These are phyloP conservation scores for Hemileccinum rubropunctum DNA, from an alignment of 768 basidiomycete genomes.

Conservation along the genomic window DNA sequence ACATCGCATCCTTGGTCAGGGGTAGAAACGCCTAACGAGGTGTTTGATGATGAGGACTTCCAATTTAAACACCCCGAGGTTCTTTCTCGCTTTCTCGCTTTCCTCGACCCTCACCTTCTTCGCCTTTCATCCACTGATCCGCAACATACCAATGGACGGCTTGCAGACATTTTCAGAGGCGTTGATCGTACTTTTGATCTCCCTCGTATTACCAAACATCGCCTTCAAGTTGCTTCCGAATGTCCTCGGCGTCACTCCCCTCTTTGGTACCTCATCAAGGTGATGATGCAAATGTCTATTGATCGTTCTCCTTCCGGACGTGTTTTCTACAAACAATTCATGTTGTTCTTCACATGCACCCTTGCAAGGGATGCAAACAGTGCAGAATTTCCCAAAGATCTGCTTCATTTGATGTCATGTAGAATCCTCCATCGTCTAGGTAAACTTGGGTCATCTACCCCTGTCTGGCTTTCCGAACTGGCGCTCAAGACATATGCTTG, in stretches of 20 bases:
- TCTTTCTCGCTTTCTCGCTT: conserved; percentile 16
- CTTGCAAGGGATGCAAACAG: conserved; percentile 20
- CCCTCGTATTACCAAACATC: conserved; percentile 21
- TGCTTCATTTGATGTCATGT: conserved; percentile 23
- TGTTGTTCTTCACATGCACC: conserved; percentile 37
- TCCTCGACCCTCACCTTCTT: neutral
- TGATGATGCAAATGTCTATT: conserved; percentile 28
- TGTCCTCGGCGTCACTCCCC: conserved; percentile 34
- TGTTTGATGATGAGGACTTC: conserved; percentile 14
- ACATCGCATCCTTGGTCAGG: conserved; percentile 23
- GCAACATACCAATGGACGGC: conserved; percentile 22
- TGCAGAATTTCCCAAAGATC: conserved; percentile 11
- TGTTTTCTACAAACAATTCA: conserved; percentile 44
- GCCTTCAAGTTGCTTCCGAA: too few relatives aligned
- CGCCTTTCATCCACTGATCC: neutral
- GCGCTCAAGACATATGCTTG: conserved; percentile 32
- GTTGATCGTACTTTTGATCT: conserved; percentile 10
- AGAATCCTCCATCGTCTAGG: conserved; percentile 17
- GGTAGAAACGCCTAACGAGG: conserved; percentile 3
- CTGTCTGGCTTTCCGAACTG: conserved; percentile 35
- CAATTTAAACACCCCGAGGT: conserved; percentile 15
- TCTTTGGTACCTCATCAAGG: conserved; percentile 33
- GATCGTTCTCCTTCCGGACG: conserved; percentile 1
- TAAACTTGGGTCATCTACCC: conserved; percentile 14
- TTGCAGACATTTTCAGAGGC: conserved; percentile 21